A percentile compares a stretch with the other conserved stretches of the same genome.
Conservation (phyloP, 257 asterid genomes). For the Leptodermis oblonga region DNA sequence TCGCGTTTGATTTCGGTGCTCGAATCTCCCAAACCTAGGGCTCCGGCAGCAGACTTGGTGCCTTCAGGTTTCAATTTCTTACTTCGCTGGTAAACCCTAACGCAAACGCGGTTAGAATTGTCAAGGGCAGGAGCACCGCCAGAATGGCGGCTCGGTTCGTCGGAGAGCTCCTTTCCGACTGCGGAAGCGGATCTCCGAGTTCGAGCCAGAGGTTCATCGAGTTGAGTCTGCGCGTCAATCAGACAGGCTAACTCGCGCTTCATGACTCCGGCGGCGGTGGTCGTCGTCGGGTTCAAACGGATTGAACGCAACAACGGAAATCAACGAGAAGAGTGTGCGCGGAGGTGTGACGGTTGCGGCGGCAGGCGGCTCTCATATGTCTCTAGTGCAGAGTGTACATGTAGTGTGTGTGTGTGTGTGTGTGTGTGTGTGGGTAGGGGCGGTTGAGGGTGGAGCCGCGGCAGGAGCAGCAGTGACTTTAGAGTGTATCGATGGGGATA, state of each 20-base stretch:
- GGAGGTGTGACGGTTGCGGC: background rate
- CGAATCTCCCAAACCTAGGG: constrained; percentile 12
- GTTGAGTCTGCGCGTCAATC: constrained; percentile 18
- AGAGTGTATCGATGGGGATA: constrained; percentile 4
- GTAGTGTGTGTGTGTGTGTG: background rate
- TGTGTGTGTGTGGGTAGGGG: background rate
- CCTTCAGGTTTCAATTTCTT: constrained; percentile 47
- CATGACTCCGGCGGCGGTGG: constrained; percentile 19
- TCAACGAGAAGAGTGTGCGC: background rate
- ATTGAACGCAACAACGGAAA: constrained; percentile 5
- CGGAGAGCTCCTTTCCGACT: constrained; percentile 7
- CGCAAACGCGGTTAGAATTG: constrained; percentile 28
- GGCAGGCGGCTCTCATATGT: background rate
- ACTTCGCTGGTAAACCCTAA: constrained; percentile 60
- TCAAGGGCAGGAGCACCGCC: constrained; percentile 32
- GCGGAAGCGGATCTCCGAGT: constrained; percentile 24
- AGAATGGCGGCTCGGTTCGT: constrained; percentile 24
- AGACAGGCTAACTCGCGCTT: constrained; percentile 43
- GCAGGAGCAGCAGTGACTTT: background rate
- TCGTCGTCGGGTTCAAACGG: background rate
- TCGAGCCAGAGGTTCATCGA: constrained; percentile 14
- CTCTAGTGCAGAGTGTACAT: background rate
- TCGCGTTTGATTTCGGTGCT: constrained; percentile 4
- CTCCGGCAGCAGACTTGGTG: background rate
- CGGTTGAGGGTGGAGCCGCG: background rate